Evolutionary conservation across 768 basidiomycete genomes (phyloP), one percentile per base, ranked within the genome.

Genomic region (Panaeolus cyanescens): DNA sequence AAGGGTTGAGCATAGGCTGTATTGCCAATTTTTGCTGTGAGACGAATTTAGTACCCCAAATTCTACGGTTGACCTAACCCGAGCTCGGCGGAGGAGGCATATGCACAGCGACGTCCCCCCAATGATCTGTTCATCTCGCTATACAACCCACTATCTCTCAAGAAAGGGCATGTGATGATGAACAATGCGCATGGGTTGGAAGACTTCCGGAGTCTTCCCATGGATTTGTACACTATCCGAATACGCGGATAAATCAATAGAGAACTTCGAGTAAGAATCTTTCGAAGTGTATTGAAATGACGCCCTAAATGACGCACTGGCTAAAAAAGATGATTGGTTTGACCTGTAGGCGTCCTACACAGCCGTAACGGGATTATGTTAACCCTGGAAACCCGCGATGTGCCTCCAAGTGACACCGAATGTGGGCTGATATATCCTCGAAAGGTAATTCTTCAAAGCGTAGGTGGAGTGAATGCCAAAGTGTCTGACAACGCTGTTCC

Each of bases 261-360:
- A 50, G 25, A 12, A 50, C 22, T 4, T 15, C 25, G 45, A 28
- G 45, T 50, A 50, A 50, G 45, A 12, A 42, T 20, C 19, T 20
- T n/a, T 12, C 19, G 39, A 42, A 42, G 20, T 17, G 1, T 42
- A 4, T 22, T 17, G 5, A 42, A 50, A 50, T 50, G 45, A 50
- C 45, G 45, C 25, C 4, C 45, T 15, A 13, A 2, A 50, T 50
- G 45, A 50, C 45, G 45, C 25, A 20, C 9, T 50, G 25, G 25
- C 45, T 50, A 50, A 25, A 50, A 50, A 50, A 28, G 45, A 25
- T n/a, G 45, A 50, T 50, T 50, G 45, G n/a, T 50, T 50, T 50
- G 25, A 28, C 45, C 45, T 30, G 25, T 50, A 50, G 45, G 45
- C 25, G 25, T 50, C 25, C 45, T n/a, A n/a, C n/a, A 50, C 10